Evolutionary conservation across 2,329 filamentous ascomycete species (phyloP), one percentile per base, ranked within the genome.

Genomic region (Byssochlamys sp.): DNA sequence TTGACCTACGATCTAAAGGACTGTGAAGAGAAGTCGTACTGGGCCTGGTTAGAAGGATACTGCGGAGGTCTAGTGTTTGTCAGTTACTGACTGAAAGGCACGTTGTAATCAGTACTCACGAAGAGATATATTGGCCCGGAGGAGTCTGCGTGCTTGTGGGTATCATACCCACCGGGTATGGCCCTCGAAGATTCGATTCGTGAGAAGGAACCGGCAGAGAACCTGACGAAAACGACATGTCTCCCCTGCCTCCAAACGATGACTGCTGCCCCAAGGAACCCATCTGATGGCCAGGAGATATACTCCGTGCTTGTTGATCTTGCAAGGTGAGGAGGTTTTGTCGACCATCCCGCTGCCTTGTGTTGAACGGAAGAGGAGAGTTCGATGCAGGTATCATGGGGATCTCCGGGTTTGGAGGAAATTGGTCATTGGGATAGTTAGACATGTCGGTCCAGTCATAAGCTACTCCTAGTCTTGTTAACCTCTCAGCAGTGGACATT

Each of bases 31-130:
- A 72, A 63, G 52, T 73, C 71, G 55, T 73, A 74, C 10, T 66
- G 62, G 25, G 65, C 62, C 59, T 71, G 71, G 19, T 66, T 70
- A 48, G 70, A 65, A 55, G 71, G 60, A 62, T 72, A 73, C 24
- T 68, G 63, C 7, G 67, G 59, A n/a, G 69, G 63, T 2, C 70
- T 73, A 45, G 1, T 7, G 3, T 14, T 9, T 9, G 51, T 68
- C 49, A 67, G 61, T 35, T 24, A 57, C 25, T 4, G 12, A 12
- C 51, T 39, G 11, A 14, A 6, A 14, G 19, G 3, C 25, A 28
- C 31, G 50, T 45, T 54, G 56, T 35, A n/a, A 62, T 28, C 33
- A 52, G 45, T 52, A 27, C 67, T 63, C 58, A 68, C 67, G 62
- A 59, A 19, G 66, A 60, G 26, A 61, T 55, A 52, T 63, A 68